These are phyloP conservation scores for Paramecium octaurelia DNA, from an alignment of 73 alveolate genomes.

Conservation along the genomic window DNA sequence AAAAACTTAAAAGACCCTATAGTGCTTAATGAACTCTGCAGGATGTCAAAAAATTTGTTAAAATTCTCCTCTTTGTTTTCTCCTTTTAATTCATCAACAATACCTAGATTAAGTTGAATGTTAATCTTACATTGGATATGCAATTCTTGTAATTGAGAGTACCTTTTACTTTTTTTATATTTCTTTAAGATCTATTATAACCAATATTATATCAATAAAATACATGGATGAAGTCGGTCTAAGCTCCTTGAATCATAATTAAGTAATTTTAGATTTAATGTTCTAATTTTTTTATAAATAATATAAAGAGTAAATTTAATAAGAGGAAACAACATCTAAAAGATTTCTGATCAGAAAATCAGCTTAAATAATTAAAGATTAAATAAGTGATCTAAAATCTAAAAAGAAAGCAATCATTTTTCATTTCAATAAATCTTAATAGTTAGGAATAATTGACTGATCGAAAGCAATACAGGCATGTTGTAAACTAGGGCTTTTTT, in stretches of 20 bases:
- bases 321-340: neutral
- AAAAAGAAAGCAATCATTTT: neutral
- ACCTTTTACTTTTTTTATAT: conserved; percentile 26
- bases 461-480: neutral
- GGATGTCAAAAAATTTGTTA: neutral
- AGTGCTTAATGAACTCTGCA: neutral
- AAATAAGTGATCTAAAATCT: neutral
- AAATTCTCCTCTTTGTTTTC: neutral
- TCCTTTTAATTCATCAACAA: neutral
- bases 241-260: neutral
- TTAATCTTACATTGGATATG: neutral
- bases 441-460: neutral
- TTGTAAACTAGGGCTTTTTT: no score
- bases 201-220: neutral
- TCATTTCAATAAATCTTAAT: neutral
- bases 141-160: neutral
- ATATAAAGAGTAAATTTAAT: neutral
- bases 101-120: neutral
- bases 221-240: neutral
- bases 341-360: neutral
- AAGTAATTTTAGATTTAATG: neutral
- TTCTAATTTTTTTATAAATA: neutral
- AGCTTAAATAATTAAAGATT: neutral
- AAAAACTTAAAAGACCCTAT: conserved; percentile 5
- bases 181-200: neutral